Evolutionary conservation across 768 basidiomycete genomes (phyloP), one percentile per base, ranked within the genome.

Genomic region (Galerina sulciceps): DNA sequence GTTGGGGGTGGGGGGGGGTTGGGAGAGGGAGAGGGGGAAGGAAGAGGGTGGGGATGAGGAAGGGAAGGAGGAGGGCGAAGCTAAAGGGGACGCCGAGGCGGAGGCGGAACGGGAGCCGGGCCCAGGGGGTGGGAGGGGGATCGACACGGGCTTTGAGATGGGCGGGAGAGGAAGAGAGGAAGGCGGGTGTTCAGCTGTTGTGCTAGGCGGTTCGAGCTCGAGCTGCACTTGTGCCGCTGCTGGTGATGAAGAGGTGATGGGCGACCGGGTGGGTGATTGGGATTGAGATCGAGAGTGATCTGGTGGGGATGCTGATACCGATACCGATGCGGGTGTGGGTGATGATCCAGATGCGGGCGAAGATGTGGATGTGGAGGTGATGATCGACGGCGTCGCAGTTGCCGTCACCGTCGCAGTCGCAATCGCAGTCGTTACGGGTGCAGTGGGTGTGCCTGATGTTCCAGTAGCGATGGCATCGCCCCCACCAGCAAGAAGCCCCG

Each of bases 371-470:
- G 26, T 26, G 26, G 54, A 46, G 14, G 44, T 38, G 26, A 46
- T 38, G 53, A 60, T 55, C 6, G 53, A 44, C 0, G 53, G 53
- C 11, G 48, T 18, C 10, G 38, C 37, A 26, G 22, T 3, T 45
- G 18, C n/a, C 18, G 18, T 2, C 10, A 8, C n/a, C 10, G 20
- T 34, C 20, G 42, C 17, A 15, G 35, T 46, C 6, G 42, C 2
- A 4, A 35, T 22, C 15, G 38, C 26, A 26, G 26, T 26, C 4
- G 26, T 26, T 3, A 6, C 6, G 26, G 26, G 26, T 0, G 48
- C 26, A 4, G 37, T 5, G 1, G 83, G 81, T 0, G 83, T 81
- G 82, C 9, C 81, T 23, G 49, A 51, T 20, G 48, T 5, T 15
- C 22, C 48, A 20, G 36, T 37, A 8, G 17, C 35, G 10, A 8